Evolutionary conservation across 192 early-diverging fungal genomes (phyloP), one percentile per base, ranked within the genome.

Genomic region (Helicostylum pulchrum): DNA sequence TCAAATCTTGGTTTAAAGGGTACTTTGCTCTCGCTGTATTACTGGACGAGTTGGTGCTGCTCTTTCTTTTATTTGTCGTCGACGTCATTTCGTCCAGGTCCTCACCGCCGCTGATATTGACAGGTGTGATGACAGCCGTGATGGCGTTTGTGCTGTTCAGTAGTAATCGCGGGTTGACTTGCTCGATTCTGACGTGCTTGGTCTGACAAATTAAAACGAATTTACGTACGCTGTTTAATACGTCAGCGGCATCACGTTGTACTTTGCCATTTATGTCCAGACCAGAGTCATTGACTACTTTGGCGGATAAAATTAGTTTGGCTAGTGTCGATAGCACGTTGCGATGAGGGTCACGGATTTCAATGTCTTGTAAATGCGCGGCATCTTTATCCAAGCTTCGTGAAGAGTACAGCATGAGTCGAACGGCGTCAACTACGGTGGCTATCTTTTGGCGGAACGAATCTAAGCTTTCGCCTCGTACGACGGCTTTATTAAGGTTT

Each of bases 231-330:
- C 90, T 79, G 12, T 80, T 71, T 20, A 94, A 78, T 9, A 96
- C 86, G 53, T 94, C 94, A 59, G 80, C 83, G 0, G 87, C 85
- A 54, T 91, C 88, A 11, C 75, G 72, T 32, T 88, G 83, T 78
- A 97, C 89, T 32, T 90, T 91, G 20, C 78, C 64, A 26, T 86
- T 78, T 3, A 93, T 1, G 7, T 67, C 66, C 26, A 48, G 36
- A 15, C 23, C 42, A 36, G 49, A 48, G n/a, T 88, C 88, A 12
- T 89, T 77, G 0, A 93, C 94, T 32, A 91, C 83, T 65, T 94
- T 94, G n/a, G 90, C 88, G 2, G 91, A 88, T 21, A 97, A 75
- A 15, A 92, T 83, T 57, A 98, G 80, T 44, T 94, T 94, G 15
- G 93, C 92, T 8, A 97, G 72, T 2, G 90, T 79, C 10, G 86